Conservation (phyloP, 1,284 basidiomycete species). For the Cutaneotrichosporon daszewskae region DNA sequence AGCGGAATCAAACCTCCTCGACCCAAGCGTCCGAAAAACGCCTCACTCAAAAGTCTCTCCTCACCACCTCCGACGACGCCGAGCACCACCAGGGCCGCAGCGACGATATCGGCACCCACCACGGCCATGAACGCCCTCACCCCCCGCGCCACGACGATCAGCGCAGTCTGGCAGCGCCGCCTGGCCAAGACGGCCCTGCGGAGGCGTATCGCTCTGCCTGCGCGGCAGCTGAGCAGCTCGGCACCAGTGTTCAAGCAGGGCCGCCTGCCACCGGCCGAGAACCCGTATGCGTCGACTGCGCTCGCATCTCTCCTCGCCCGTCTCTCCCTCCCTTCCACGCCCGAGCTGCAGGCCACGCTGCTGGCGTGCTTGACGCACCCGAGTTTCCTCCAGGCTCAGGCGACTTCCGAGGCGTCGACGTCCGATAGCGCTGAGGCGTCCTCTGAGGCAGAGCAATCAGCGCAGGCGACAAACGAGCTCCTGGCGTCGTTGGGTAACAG, state of each 20-base stretch:
- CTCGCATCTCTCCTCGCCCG: slow-evolving; percentile 40
- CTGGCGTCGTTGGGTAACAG: slow-evolving; percentile 79
- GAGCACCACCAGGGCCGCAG: neutral
- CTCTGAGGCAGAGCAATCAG: slow-evolving; percentile 21
- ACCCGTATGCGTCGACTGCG: slow-evolving; percentile 23
- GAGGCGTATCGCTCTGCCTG: neutral
- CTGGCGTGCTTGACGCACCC: slow-evolving; percentile 60
- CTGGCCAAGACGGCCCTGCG: slow-evolving; percentile 23
- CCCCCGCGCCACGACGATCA: slow-evolving; percentile 15
- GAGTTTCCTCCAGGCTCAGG: slow-evolving; percentile 54
- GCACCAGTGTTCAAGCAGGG: slow-evolving; percentile 5
- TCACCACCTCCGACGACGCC: neutral
- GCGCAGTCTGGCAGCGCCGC: slow-evolving; percentile 23
- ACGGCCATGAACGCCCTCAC: slow-evolving; percentile 6
- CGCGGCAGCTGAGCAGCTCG: slow-evolving; percentile 6
- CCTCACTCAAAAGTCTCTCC: neutral
- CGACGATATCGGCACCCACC: neutral
- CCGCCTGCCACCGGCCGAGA: slow-evolving; percentile 1
- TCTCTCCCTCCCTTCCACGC: slow-evolving; percentile 31
- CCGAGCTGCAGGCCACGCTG: slow-evolving; percentile 28
- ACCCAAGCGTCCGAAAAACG: too few species aligned
- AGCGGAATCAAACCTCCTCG: too few species aligned
- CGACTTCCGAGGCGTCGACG: neutral
- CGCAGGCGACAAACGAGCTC: slow-evolving; percentile 66
- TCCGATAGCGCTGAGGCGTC: neutral